A percentile compares a stretch with the other conserved stretches of the same genome.
Evolutionary conservation across 805 yeast species (phyloP).

Genomic region (Saitoella complicata): DNA sequence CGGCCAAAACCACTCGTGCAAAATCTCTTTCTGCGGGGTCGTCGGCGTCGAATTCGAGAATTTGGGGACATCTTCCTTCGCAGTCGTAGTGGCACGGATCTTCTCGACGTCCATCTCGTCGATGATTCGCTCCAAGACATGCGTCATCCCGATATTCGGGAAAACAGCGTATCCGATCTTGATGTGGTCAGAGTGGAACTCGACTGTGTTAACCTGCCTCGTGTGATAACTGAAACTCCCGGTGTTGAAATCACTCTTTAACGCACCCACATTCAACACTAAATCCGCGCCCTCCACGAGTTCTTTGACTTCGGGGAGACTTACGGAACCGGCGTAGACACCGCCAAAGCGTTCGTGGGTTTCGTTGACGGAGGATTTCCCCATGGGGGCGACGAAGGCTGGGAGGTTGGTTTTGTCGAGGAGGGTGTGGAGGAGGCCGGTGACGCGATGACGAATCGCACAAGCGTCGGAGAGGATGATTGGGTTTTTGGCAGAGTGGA

Average conservation of each 20-base stretch:
- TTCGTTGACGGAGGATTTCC: constrained; percentile 63
- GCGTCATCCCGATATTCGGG: constrained; percentile 32
- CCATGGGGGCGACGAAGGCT: constrained; percentile 47
- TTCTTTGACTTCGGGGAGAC: constrained; percentile 31
- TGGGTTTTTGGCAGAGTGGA: constrained; percentile 43
- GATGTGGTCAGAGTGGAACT: constrained; percentile 38
- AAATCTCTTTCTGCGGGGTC: constrained; percentile 14
- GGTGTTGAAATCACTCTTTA: constrained; percentile 49
- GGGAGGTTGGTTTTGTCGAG: constrained; percentile 33
- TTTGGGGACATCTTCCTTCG: constrained; percentile 15
- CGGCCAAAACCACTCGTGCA: constrained; percentile 24
- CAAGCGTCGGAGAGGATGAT: constrained; percentile 57
- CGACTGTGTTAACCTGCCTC: constrained; percentile 27
- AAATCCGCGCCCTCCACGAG: constrained; percentile 46
- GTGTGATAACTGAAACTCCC: constrained; percentile 44
- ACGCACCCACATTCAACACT: constrained; percentile 53
- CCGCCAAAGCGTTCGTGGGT: constrained; percentile 49
- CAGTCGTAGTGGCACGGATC: constrained; percentile 15
- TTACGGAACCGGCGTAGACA: constrained; percentile 48
- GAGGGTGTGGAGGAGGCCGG: constrained; percentile 31
- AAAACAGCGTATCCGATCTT: constrained; percentile 29
- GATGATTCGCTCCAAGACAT: constrained; percentile 33
- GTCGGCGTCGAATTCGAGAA: constrained; percentile 14
- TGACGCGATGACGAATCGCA: constrained; percentile 42
- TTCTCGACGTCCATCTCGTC: constrained; percentile 21